Base-by-base conservation (phyloP, 768 basidiomycete genomes). In the Tephrocybe sp. region DNA sequence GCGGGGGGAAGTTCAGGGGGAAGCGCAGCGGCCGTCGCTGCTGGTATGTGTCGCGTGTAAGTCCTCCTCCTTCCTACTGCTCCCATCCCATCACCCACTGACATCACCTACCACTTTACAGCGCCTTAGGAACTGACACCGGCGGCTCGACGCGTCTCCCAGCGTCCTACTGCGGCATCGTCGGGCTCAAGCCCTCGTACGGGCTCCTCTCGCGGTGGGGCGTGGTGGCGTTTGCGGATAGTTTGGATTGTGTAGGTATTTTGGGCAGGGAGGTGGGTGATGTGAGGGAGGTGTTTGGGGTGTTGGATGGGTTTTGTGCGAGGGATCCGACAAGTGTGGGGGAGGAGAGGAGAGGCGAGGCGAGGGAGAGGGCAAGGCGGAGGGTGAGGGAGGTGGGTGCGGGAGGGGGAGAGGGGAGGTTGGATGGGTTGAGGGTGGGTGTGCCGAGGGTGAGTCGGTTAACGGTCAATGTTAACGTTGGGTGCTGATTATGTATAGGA, bases 1-100 rank as follows among this genome's bases (percentile, higher is more conserved):
- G 88, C 95, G 0, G 96, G 96, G 2, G 96, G 96, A 0, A 95
- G 92, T 59, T 96, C 92, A 0, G 95, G 97, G 1, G 96, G 97
- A 43, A 93, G 91, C 62, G 95, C 95, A 0, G 95, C 93, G 1
- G 92, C 94, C 4, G 95, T 98, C 0, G 89, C 89, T 0, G 83
- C 87, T 2, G 85, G 84, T 0, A 75, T 93, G 73, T 93, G 90
- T 62, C 76, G 85, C 62, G 88, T 83, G 95, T 96, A 59, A 68
- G 92, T 76, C 19, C 32, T 9, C 11, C 30, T 33, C 8, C 4
- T 20, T 13, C 22, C 10, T 19, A 7, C n/a, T 36, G 26, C 34
- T 33, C 11, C 8, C 22, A 26, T 38, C 26, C 26, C 26, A 26
- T 7, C 26, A 3, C 26, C 26, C 26, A 26, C n/a, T n/a, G n/a